Evolutionary conservation across 306 rosid species (phyloP).

Genomic region (Albizia julibrissin): DNA sequence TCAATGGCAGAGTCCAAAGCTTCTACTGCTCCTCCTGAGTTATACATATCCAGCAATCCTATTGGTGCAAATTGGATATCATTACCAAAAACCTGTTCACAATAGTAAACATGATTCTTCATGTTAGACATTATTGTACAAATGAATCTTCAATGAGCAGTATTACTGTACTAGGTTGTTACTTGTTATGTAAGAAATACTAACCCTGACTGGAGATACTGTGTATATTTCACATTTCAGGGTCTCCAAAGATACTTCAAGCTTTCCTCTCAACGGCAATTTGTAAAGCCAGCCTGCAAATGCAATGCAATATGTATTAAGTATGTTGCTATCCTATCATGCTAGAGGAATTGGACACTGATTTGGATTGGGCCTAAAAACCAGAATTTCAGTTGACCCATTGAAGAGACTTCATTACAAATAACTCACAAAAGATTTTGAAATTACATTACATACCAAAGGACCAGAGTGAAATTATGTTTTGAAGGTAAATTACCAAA

Average conservation of each 20-base stretch:
- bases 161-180: neutral
- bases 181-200: conserved; percentile 11
- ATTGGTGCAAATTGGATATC: conserved; percentile 55
- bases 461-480: too few species aligned
- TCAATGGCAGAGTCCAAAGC: conserved; percentile 40
- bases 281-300: conserved; percentile 62
- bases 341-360: conserved; percentile 11
- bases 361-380: neutral
- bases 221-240: conserved; percentile 68
- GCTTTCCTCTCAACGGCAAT: conserved; percentile 44
- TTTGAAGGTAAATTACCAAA: too few species aligned
- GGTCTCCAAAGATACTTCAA: conserved; percentile 53
- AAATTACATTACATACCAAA: too few species aligned
- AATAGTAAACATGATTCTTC: conserved; percentile 8
- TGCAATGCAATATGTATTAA: conserved; percentile 24
- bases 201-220: conserved; percentile 58
- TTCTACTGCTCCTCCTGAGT: conserved; percentile 83
- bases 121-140: neutral
- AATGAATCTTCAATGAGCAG: neutral
- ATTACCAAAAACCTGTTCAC: conserved; percentile 49
- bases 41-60: conserved; percentile 75
- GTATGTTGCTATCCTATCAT: neutral
- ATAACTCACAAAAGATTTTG: too few species aligned
- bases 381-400: too few species aligned
- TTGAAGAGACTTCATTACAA: too few species aligned